Evolutionary conservation across 257 asterid species (phyloP).

Genomic region (Petunia secreta): DNA sequence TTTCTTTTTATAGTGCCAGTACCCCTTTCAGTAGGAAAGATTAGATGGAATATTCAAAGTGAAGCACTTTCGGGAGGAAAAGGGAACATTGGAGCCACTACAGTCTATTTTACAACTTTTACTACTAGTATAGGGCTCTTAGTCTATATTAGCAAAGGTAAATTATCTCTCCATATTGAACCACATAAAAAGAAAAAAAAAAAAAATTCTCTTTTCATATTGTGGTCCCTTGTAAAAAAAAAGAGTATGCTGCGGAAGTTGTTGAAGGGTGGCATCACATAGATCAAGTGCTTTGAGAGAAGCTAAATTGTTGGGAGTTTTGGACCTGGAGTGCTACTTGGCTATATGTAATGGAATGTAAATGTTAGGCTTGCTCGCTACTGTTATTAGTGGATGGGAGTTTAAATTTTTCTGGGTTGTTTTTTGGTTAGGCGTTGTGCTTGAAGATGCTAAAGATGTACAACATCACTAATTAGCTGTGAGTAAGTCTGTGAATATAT

Average conservation of each 20-base stretch:
- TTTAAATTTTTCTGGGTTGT: background rate
- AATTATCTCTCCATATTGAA: background rate
- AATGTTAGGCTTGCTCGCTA: background rate
- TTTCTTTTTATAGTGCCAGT: background rate
- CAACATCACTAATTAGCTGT: conserved; percentile 5
- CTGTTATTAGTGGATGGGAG: conserved; percentile 6
- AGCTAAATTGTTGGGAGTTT: background rate
- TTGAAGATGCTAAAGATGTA: background rate
- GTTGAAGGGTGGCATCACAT: background rate
- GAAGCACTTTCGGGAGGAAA: background rate
- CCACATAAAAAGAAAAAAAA: too few relatives aligned
- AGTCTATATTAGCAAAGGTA: background rate
- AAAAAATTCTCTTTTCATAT: background rate
- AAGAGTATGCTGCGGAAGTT: background rate
- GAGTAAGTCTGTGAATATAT: background rate
- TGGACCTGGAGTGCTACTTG: background rate
- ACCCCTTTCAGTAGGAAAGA: background rate
- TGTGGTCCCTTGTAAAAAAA: background rate
- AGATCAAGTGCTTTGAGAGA: background rate
- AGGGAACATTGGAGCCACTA: background rate
- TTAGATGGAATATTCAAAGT: background rate
- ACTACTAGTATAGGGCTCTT: background rate
- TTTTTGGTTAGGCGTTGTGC: background rate
- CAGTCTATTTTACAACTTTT: background rate
- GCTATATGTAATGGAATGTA: background rate